Conservation (phyloP, 768 basidiomycete species). For the Lentinula guzmanii region DNA sequence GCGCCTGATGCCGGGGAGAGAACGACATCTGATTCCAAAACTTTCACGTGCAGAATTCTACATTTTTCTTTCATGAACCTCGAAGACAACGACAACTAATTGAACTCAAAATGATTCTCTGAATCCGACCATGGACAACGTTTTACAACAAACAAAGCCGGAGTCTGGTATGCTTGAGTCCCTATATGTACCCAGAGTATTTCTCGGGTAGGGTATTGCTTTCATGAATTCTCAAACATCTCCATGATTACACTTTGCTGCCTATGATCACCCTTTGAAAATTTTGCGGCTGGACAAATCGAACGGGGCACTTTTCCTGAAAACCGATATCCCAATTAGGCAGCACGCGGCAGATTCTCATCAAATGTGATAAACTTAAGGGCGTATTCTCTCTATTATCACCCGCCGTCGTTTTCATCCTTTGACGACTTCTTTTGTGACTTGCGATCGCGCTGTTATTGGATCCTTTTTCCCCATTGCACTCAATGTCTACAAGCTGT, state of each 20-base stretch:
- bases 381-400: neutral
- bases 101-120: too few relatives aligned
- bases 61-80: too few relatives aligned
- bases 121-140: too few relatives aligned
- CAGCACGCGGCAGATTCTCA: neutral
- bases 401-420: neutral
- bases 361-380: neutral
- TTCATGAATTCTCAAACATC: too few relatives aligned
- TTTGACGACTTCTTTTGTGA: neutral
- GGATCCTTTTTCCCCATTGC: neutral
- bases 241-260: neutral
- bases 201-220: too few relatives aligned
- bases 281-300: neutral
- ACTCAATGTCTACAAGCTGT: neutral
- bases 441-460: neutral
- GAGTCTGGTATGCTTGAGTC: too few relatives aligned
- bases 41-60: too few relatives aligned
- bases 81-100: too few relatives aligned
- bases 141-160: too few relatives aligned
- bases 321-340: neutral
- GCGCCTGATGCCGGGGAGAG: too few relatives aligned
- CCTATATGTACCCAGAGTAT: too few relatives aligned
- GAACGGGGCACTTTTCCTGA: neutral
- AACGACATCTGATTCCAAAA: too few relatives aligned
- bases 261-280: neutral